These are phyloP conservation scores for Bruguiera sexangula DNA, from an alignment of 345 rosid species.

Conservation along the genomic window DNA sequence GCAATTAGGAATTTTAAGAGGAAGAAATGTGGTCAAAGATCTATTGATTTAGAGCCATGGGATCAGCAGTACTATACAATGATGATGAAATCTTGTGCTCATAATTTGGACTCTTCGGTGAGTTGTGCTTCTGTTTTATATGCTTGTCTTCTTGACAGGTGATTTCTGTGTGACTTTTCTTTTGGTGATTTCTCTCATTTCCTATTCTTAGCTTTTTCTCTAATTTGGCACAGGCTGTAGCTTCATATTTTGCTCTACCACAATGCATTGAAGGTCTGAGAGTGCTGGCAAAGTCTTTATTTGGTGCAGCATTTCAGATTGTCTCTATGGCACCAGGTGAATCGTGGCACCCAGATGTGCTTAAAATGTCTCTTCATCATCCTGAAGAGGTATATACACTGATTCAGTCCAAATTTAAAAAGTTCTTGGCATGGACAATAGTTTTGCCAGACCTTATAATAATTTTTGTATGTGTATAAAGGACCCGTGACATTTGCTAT, in stretches of 20 bases:
- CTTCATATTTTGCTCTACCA: slow-evolving; percentile 82
- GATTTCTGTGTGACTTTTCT: slow-evolving; percentile 1
- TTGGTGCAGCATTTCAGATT: slow-evolving; percentile 66
- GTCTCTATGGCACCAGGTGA: slow-evolving; percentile 77
- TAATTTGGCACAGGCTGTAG: slow-evolving; percentile 53
- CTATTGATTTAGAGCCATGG: slow-evolving; percentile 82
- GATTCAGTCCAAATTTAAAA: slow-evolving; percentile 4
- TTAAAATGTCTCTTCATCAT: slow-evolving; percentile 79
- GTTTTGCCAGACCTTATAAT: neutral
- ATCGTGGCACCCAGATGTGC: slow-evolving; percentile 93
- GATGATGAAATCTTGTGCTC: slow-evolving; percentile 73
- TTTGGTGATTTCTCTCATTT: neutral
- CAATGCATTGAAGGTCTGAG: slow-evolving; percentile 86
- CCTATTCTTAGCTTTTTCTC: neutral
- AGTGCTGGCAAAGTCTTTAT: slow-evolving; percentile 68
- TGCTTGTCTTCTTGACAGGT: neutral
- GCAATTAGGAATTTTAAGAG: slow-evolving; percentile 62
- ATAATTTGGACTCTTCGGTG: slow-evolving; percentile 69
- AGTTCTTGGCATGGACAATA: neutral
- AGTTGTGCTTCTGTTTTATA: slow-evolving; percentile 32
- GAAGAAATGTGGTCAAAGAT: slow-evolving; percentile 45
- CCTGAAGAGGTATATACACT: slow-evolving; percentile 71
- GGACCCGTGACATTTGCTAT: neutral
- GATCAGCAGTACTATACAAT: slow-evolving; percentile 86
- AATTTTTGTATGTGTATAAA: neutral